A percentile compares a stretch with the other conserved stretches of the same genome.
Evolutionary conservation across 306 rosid genomes (phyloP).

Genomic region (Prunus armeniaca): DNA sequence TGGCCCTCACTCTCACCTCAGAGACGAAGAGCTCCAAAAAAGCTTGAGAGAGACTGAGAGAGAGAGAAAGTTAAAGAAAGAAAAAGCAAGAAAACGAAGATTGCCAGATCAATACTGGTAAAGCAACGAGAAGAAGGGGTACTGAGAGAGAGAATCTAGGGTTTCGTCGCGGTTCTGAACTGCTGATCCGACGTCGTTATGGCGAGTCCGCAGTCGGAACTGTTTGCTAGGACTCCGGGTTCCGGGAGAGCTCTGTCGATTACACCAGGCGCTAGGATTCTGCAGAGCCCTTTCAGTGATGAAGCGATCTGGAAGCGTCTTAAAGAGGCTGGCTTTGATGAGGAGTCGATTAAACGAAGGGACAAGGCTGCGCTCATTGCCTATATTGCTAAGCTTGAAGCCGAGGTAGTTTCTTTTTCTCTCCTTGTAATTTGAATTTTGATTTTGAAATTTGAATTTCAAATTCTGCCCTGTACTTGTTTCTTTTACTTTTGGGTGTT

Average conservation of each 20-base stretch:
- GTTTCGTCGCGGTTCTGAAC: constrained; percentile 12
- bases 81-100: neutral
- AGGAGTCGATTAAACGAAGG: constrained; percentile 70
- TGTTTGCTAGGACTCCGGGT: constrained; percentile 24
- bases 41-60: neutral
- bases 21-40: neutral
- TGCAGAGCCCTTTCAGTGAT: constrained; percentile 66
- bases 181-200: constrained; percentile 30
- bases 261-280: constrained; percentile 84
- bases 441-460: neutral
- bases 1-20: neutral
- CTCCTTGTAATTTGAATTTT: neutral
- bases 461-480: neutral
- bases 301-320: constrained; percentile 89
- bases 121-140: neutral
- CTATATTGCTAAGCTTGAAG: constrained; percentile 88
- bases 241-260: constrained; percentile 54
- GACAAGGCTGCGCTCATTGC: constrained; percentile 92
- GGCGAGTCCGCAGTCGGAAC: constrained; percentile 58
- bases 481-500: neutral
- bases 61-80: neutral
- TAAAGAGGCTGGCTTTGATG: constrained; percentile 77
- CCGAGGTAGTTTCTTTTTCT: constrained; percentile 48
- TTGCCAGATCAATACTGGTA: neutral
- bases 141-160: constrained; percentile 13